Evolutionary conservation across 192 early-diverging fungal genomes (phyloP).

Genomic region (Coemansia sp.): DNA sequence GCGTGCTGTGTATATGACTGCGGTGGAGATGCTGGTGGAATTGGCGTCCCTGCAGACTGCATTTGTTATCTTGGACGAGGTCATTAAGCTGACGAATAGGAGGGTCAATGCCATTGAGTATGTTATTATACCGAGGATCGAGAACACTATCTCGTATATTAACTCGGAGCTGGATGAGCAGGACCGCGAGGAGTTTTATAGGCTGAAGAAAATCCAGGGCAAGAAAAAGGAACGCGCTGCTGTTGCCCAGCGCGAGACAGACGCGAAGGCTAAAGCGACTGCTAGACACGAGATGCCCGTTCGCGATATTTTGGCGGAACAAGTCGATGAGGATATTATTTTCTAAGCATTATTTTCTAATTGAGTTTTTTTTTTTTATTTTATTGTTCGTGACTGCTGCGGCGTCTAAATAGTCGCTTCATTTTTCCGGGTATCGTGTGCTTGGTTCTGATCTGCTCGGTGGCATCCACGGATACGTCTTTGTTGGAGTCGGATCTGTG

Average conservation of each 20-base stretch:
- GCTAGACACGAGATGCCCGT: slow-evolving; percentile 5
- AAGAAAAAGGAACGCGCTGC: slow-evolving; percentile 92
- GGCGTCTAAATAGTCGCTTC: slow-evolving; percentile 37
- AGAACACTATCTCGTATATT: slow-evolving; percentile 98
- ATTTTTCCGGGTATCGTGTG: slow-evolving; percentile 7
- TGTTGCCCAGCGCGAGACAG: slow-evolving; percentile 43
- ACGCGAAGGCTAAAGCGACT: slow-evolving; percentile 21
- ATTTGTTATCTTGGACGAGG: slow-evolving; percentile 98
- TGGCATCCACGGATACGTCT: neutral
- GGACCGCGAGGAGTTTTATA: slow-evolving; percentile 99
- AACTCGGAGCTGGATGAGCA: slow-evolving; percentile 97
- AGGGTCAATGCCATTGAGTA: slow-evolving; percentile 99
- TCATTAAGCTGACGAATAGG: slow-evolving; percentile 98
- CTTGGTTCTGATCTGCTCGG: neutral
- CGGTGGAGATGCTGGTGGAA: slow-evolving; percentile 94
- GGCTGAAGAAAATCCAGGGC: slow-evolving; percentile 97
- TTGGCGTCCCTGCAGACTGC: slow-evolving; percentile 99
- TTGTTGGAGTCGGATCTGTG: neutral
- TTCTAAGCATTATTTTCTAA: slow-evolving; percentile 46
- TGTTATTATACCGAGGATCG: slow-evolving; percentile 97
- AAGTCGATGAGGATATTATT: slow-evolving; percentile 61
- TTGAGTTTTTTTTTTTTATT: neutral
- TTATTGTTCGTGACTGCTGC: slow-evolving; percentile 7
- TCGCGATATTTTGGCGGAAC: slow-evolving; percentile 51
- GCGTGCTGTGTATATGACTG: slow-evolving; percentile 92